These are phyloP conservation scores for Barnettozyma siamensis DNA, from an alignment of 805 yeast genomes.

Conservation along the genomic window DNA sequence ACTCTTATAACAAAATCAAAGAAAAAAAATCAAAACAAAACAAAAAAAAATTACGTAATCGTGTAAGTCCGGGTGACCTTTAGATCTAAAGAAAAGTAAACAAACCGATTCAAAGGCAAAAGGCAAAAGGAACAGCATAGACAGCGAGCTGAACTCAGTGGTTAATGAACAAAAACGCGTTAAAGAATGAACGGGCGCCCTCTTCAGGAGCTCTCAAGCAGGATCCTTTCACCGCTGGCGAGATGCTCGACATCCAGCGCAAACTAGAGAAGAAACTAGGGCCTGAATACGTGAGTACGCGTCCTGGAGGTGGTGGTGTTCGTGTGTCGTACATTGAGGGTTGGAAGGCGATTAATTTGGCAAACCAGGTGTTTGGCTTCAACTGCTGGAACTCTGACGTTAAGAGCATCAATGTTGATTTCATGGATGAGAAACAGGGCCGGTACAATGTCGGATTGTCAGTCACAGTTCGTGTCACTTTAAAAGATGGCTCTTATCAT, in stretches of 20 bases:
- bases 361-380: constrained; percentile 77
- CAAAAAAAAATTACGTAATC: neutral
- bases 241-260: constrained; percentile 27
- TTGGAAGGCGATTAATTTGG: constrained; percentile 74
- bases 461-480: constrained; percentile 64
- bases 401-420: constrained; percentile 60
- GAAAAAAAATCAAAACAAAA: neutral
- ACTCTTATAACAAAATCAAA: neutral
- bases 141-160: too few species aligned
- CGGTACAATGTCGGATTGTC: constrained; percentile 62
- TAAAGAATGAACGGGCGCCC: constrained; percentile 5
- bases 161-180: constrained; percentile 8
- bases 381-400: constrained; percentile 81
- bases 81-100: neutral
- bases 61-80: constrained; percentile 1
- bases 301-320: constrained; percentile 71
- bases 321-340: constrained; percentile 75
- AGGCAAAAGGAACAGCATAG: too few species aligned
- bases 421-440: constrained; percentile 57
- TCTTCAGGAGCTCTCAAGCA: constrained; percentile 9
- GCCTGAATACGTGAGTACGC: constrained; percentile 69
- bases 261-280: constrained; percentile 49
- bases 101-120: constrained; percentile 3
- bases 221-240: constrained; percentile 15
- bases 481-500: constrained; percentile 71